Percentiles rank a stretch among this genome's conserved stretches.
Conservation (phyloP, 2,329 filamentous ascomycete species). For the Ophiostoma tasmaniense region DNA sequence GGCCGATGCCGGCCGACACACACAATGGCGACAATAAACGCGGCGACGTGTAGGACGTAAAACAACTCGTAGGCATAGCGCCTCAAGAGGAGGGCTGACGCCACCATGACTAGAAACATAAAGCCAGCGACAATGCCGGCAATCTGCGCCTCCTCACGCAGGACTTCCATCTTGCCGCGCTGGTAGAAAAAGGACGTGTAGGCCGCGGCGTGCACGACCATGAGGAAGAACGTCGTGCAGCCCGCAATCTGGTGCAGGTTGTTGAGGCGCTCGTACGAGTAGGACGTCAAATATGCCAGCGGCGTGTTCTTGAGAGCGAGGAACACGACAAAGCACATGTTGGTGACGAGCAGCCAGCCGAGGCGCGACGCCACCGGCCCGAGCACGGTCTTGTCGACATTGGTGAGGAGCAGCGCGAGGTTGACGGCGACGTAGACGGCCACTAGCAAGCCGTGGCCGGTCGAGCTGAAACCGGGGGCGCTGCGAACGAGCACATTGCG, state of each 20-base stretch:
- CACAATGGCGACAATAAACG: neutral
- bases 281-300: slow-evolving; percentile 42
- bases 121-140: slow-evolving; percentile 41
- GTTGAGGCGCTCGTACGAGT: slow-evolving; percentile 52
- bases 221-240: slow-evolving; percentile 38
- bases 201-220: slow-evolving; percentile 38
- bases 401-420: slow-evolving; percentile 25
- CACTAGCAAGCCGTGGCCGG: slow-evolving; percentile 28
- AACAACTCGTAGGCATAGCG: neutral
- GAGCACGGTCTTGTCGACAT: slow-evolving; percentile 21
- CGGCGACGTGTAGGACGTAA: neutral
- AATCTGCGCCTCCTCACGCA: slow-evolving; percentile 34
- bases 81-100: neutral
- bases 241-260: slow-evolving; percentile 47
- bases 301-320: slow-evolving; percentile 33
- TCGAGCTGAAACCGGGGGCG: slow-evolving; percentile 28
- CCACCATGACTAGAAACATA: slow-evolving; percentile 20
- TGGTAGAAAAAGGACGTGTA: slow-evolving; percentile 36
- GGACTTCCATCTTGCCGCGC: slow-evolving; percentile 23
- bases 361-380: neutral
- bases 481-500: slow-evolving; percentile 27
- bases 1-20: neutral
- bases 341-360: neutral
- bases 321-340: neutral
- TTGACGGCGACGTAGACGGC: slow-evolving; percentile 27